Evolutionary conservation across 1,284 basidiomycete genomes (phyloP), one percentile per base, ranked within the genome.

Genomic region (Xerocomus amazonicus): DNA sequence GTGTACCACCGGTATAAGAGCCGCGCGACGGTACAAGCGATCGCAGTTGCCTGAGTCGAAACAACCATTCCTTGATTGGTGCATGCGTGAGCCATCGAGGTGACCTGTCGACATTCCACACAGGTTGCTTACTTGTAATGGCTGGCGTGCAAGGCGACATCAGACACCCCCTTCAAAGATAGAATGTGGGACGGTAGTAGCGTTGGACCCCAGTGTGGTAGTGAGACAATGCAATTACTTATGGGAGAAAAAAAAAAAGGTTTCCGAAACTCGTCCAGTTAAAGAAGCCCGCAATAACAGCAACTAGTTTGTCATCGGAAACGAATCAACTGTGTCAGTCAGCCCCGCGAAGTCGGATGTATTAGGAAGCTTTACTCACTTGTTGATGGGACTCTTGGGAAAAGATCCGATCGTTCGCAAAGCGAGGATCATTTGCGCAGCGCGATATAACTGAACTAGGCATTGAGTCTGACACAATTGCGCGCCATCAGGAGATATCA

Each of bases 1-100:
- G 38, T 48, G 31, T 47, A 39, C 33, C 46, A 51, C 34, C 53
- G 43, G 42, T 52, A 54, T 12, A 40, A n/a, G 6, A 56, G 34
- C 26, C 55, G 36, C 26, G 42, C 34, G 26, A 44, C 14, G 12
- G 53, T 56, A 32, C 28, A 41, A n/a, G 32, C 16, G 14, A 54
- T 48, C 17, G 53, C 44, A 7, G 17, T 32, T 17, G 19, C 41
- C 28, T 43, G 41, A 12, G 16, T 32, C 5, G 41, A 32, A 23
- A 43, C 41, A 13, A 43, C 41, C 31, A 43, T 13, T 13, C 14
- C 41, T 43, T 32, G 13, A 33, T 33, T 14, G 38, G 3, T 8
- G 4, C 8, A 43, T 43, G 10, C 12, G 13, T 43, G 29, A 43
- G 41, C 28, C 9, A n/a, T n/a, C 38, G 29, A 32, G 10, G 29